Percentiles rank a stretch among this genome's conserved stretches.
Evolutionary conservation across 2,329 filamentous ascomycete genomes (phyloP).

Genomic region (Pyricularia pennisetigena): DNA sequence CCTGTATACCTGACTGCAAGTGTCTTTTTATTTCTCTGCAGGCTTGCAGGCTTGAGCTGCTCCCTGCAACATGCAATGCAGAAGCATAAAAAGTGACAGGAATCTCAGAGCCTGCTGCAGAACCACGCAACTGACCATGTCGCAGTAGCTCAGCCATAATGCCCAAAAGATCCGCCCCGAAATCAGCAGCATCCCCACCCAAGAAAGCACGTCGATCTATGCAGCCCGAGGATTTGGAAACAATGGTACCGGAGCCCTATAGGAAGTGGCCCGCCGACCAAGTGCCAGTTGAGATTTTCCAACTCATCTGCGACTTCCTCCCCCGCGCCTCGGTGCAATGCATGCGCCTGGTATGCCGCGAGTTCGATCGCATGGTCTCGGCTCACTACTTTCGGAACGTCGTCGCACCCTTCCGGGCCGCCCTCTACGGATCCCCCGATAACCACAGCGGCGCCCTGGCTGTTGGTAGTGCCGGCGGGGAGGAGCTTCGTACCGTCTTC

Average conservation of each 20-base stretch:
- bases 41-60: not conserved
- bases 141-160: not conserved
- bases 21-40: not conserved
- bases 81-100: not conserved
- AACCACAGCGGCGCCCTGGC: not conserved
- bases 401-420: conserved; percentile 55
- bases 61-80: not conserved
- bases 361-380: conserved; percentile 28
- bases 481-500: conserved; percentile 32
- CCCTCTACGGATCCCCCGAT: conserved; percentile 39
- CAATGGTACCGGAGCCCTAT: not conserved
- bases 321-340: conserved; percentile 47
- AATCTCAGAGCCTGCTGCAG: not conserved
- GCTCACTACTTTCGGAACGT: conserved; percentile 47
- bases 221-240: not conserved
- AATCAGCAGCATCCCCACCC: not conserved
- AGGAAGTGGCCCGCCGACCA: not conserved
- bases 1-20: not conserved
- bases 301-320: conserved; percentile 43
- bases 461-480: not conserved
- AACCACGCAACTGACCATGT: not conserved
- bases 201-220: not conserved
- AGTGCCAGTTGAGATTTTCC: conserved; percentile 54
- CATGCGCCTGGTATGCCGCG: conserved; percentile 50
- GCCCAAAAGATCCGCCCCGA: not conserved